Percentiles rank a stretch among this genome's conserved stretches.
Evolutionary conservation across 2,329 filamentous ascomycete genomes (phyloP).

Genomic region (Parastagonospora nodorum): DNA sequence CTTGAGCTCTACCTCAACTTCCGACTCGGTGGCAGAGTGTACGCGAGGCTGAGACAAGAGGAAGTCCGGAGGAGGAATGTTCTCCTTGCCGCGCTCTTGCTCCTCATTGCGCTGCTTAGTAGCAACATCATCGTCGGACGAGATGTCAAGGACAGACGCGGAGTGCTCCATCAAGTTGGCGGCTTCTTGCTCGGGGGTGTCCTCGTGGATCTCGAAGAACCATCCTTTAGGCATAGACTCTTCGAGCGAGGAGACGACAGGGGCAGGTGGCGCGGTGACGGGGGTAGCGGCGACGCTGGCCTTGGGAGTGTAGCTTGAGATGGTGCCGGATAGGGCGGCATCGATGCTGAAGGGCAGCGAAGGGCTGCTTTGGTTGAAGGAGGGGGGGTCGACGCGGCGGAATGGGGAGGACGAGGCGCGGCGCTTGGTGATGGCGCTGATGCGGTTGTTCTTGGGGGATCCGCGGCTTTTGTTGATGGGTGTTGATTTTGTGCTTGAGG

Average conservation of each 20-base stretch:
- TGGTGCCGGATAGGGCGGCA: constrained; percentile 78
- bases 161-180: constrained; percentile 92
- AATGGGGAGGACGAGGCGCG: constrained; percentile 66
- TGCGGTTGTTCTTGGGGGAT: constrained; percentile 74
- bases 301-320: constrained; percentile 64
- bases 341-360: constrained; percentile 79
- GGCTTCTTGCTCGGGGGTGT: constrained; percentile 87
- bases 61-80: constrained; percentile 72
- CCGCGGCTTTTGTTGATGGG: constrained; percentile 64
- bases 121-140: constrained; percentile 79
- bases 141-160: constrained; percentile 84
- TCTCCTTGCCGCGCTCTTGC: constrained; percentile 81
- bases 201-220: constrained; percentile 95
- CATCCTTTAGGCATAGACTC: constrained; percentile 66
- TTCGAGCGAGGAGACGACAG: constrained; percentile 47
- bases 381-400: constrained; percentile 72
- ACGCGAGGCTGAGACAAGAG: constrained; percentile 21
- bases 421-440: constrained; percentile 70
- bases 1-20: constrained; percentile 18
- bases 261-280: constrained; percentile 34
- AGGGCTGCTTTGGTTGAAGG: constrained; percentile 57
- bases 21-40: constrained; percentile 8
- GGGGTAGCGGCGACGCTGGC: constrained; percentile 38
- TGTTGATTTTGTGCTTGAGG: constrained; percentile 50
- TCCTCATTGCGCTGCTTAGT: constrained; percentile 60